phyloP scores from a whole-genome alignment of 2,329 filamentous ascomycete species.

The Cladophialophora bantiana region DNA sequence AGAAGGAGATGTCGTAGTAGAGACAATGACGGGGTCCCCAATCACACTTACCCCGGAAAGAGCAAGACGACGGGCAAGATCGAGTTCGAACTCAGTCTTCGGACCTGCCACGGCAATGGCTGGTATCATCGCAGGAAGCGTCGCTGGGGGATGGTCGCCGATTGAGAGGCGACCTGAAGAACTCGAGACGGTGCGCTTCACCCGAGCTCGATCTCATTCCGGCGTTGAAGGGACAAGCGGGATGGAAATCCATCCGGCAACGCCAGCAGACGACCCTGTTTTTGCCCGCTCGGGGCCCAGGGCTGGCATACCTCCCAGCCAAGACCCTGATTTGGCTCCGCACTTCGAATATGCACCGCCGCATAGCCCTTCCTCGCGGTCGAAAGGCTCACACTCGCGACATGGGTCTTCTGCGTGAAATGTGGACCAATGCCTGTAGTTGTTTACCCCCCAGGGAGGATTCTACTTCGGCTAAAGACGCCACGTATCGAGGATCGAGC shows the following conservation, averaged over 20 bases:
- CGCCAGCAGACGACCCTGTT: constrained; percentile 54
- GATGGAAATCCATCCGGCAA: constrained; percentile 57
- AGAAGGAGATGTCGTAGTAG: constrained; percentile 48
- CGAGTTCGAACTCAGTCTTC: constrained; percentile 65
- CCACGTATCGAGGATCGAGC: neutral
- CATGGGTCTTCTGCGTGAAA: constrained; percentile 28
- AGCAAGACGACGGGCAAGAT: constrained; percentile 58
- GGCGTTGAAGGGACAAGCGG: constrained; percentile 52
- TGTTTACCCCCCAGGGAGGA: neutral
- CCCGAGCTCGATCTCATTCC: constrained; percentile 47
- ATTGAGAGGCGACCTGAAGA: constrained; percentile 56
- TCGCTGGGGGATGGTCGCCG: constrained; percentile 67
- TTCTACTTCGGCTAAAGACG: neutral
- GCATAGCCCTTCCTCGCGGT: constrained; percentile 31
- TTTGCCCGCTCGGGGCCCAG: constrained; percentile 48
- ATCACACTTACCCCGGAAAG: constrained; percentile 64
- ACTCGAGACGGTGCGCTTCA: constrained; percentile 48
- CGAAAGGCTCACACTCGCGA: constrained; percentile 35
- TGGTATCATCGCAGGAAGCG: constrained; percentile 69
- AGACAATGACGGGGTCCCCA: constrained; percentile 50
- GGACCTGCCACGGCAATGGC: constrained; percentile 70
- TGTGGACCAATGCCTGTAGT: neutral
- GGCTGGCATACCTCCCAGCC: constrained; percentile 53
- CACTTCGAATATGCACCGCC: constrained; percentile 53
- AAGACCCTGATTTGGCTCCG: constrained; percentile 54